phyloP scores from a whole-genome alignment of 129 eudicot genomes.

The Deinandra increscens region DNA sequence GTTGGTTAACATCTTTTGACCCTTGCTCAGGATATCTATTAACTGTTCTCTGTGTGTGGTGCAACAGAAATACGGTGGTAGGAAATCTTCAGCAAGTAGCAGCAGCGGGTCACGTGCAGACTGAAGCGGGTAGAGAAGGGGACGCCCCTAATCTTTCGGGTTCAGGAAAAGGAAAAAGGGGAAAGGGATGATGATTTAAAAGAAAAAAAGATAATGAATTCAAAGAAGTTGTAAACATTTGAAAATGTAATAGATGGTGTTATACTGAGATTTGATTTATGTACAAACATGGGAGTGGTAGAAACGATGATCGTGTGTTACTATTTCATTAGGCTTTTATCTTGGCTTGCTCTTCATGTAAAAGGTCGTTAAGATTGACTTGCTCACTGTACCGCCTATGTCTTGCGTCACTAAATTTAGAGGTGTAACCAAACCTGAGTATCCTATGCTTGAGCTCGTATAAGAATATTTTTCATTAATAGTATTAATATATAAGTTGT shows the following conservation, averaged over 20 bases:
- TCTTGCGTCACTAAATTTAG: no score
- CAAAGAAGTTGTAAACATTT: slow-evolving; percentile 1
- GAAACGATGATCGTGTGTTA: slow-evolving; percentile 12
- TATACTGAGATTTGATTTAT: slow-evolving; percentile 22
- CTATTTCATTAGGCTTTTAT: slow-evolving; percentile 20
- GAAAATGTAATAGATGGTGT: slow-evolving; percentile 30
- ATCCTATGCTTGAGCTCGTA: no score
- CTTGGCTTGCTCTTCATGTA: not conserved
- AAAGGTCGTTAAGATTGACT: no score
- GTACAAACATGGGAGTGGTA: slow-evolving; percentile 31
- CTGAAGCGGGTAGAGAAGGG: slow-evolving; percentile 21
- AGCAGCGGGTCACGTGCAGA: slow-evolving; percentile 41
- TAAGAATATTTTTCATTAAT: no score
- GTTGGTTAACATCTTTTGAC: not conserved
- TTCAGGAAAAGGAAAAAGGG: not conserved
- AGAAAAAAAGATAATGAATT: slow-evolving; percentile 2
- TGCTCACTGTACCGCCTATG: no score
- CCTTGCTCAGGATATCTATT: not conserved
- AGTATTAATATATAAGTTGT: no score
- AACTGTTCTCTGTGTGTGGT: slow-evolving; percentile 3
- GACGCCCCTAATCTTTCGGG: not conserved
- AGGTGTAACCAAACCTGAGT: no score
- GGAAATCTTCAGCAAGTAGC: slow-evolving; percentile 42
- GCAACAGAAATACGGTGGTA: slow-evolving; percentile 54
- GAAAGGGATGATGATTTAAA: not conserved